These are phyloP conservation scores for Lactarius tabidus DNA, from an alignment of 768 basidiomycete species.

Conservation along the genomic window DNA sequence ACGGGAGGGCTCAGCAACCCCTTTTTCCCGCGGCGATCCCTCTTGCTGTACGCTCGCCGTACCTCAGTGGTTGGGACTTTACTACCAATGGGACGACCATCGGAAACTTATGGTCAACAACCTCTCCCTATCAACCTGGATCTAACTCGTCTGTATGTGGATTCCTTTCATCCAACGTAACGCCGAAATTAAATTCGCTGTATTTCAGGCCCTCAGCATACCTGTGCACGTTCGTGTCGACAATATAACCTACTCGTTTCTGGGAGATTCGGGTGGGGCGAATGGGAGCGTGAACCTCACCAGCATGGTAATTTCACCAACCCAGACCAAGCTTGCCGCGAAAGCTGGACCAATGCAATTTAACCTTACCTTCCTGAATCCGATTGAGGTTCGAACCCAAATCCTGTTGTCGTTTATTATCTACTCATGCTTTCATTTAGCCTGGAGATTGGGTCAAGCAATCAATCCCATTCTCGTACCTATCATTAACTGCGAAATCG, in stretches of 20 bases:
- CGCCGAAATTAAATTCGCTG: background rate
- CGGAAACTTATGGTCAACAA: constrained; percentile 23
- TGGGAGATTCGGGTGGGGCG: constrained; percentile 14
- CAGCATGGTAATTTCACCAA: constrained; percentile 34
- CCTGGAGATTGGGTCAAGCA: constrained; percentile 37
- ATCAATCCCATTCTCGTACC: constrained; percentile 40
- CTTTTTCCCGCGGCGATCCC: constrained; percentile 29
- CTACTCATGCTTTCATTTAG: constrained; percentile 19
- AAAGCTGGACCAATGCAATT: constrained; percentile 36
- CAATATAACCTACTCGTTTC: constrained; percentile 23
- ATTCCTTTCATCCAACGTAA: background rate
- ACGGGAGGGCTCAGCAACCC: constrained; percentile 8
- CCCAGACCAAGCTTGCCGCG: constrained; percentile 33
- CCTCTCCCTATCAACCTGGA: constrained; percentile 5
- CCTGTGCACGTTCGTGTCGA: constrained; percentile 18
- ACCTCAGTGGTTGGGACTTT: constrained; percentile 27
- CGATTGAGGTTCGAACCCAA: constrained; percentile 34
- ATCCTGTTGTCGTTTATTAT: background rate
- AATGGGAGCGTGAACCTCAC: constrained; percentile 24
- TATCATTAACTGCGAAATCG: constrained; percentile 32
- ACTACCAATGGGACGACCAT: constrained; percentile 5
- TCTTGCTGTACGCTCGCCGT: constrained; percentile 30
- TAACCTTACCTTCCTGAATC: constrained; percentile 38
- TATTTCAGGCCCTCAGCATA: constrained; percentile 14
- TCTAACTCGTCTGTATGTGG: background rate